Evolutionary conservation across 257 asterid genomes (phyloP).

Genomic region (Penstemon davidsonii): DNA sequence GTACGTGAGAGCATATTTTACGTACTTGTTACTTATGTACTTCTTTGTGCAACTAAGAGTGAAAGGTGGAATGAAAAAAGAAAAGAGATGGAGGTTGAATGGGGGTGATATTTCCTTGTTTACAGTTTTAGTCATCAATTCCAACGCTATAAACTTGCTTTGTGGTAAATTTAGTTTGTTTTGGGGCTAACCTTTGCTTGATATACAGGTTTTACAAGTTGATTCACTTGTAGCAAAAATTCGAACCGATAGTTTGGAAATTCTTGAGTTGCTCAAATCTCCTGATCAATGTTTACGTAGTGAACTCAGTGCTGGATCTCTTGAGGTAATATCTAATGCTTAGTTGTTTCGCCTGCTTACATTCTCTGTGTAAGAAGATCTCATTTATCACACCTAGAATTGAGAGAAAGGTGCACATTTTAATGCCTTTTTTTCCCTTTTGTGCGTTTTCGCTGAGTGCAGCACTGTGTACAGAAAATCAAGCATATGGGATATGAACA

Average conservation of each 20-base stretch:
- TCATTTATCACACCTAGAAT: neutral
- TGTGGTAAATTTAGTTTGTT: slow-evolving; percentile 14
- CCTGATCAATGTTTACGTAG: slow-evolving; percentile 44
- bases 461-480: slow-evolving; percentile 56
- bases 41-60: slow-evolving; percentile 9
- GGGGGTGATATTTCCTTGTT: slow-evolving; percentile 5
- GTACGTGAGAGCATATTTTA: slow-evolving; percentile 48
- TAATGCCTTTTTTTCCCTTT: slow-evolving; percentile 14
- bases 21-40: neutral
- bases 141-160: slow-evolving; percentile 9
- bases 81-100: slow-evolving; percentile 5
- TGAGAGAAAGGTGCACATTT: slow-evolving; percentile 25
- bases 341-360: slow-evolving; percentile 10
- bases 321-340: slow-evolving; percentile 57
- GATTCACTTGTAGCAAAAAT: slow-evolving; percentile 57
- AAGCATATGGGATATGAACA: slow-evolving; percentile 54
- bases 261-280: slow-evolving; percentile 65
- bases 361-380: slow-evolving; percentile 12
- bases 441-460: slow-evolving; percentile 31
- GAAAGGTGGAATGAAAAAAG: neutral
- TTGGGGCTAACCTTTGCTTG: slow-evolving; percentile 33
- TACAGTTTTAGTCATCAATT: slow-evolving; percentile 8
- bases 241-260: slow-evolving; percentile 55
- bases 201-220: slow-evolving; percentile 64
- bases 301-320: slow-evolving; percentile 56